Base-by-base conservation (phyloP, 139 green algal genomes). In the Auxenochlorella pyrenoidosa region DNA sequence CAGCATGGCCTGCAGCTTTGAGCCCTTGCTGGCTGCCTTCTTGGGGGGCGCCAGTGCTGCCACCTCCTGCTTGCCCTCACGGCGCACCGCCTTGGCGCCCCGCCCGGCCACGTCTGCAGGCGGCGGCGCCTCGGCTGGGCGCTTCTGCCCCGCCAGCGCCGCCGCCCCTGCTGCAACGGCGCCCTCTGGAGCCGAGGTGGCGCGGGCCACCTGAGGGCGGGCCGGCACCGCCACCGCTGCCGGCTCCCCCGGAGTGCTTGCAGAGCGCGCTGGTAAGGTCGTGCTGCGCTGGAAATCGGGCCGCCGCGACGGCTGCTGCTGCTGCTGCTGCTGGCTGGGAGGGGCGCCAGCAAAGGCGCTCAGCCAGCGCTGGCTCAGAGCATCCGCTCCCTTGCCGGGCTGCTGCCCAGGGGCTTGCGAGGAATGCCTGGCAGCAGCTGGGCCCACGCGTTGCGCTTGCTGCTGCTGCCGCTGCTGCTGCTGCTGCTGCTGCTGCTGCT, bases 401-500 rank as follows among this genome's bases (percentile, higher is more conserved):
- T 63, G 54, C 54, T 63, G 54, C 2, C 54, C 18, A 24, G 54
- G 15, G 22, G 54, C 2, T 13, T 63, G 54, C 18, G 54, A 63
- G 54, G 54, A 13, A 8, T 22, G 54, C 15, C 54, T 22, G 16
- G 54, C 54, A 10, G 47, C 47, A 54, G 10, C 47, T 54, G 47
- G 47, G 47, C 47, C 47, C 10, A 24, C 22, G 16, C 15, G 54
- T 34, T 47, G 70, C 32, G 34, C 10, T 12, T 18, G 34, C 70
- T 51, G 70, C 70, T 51, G 70, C 34, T 34, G 38, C 34, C 51
- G 32, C 70, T 43, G 30, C n/a, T n/a, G n/a, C n/a, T n/a, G n/a
- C n/a, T n/a, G n/a, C n/a, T n/a, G n/a, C 68, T 75, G 68, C 68
- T 75, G 68, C 32, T 40, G 68, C 68, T 75, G 68, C 68, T 75